Percentiles rank a stretch among this genome's conserved stretches.
Evolutionary conservation across 345 rosid genomes (phyloP).

Genomic region (Eucalyptus albens): DNA sequence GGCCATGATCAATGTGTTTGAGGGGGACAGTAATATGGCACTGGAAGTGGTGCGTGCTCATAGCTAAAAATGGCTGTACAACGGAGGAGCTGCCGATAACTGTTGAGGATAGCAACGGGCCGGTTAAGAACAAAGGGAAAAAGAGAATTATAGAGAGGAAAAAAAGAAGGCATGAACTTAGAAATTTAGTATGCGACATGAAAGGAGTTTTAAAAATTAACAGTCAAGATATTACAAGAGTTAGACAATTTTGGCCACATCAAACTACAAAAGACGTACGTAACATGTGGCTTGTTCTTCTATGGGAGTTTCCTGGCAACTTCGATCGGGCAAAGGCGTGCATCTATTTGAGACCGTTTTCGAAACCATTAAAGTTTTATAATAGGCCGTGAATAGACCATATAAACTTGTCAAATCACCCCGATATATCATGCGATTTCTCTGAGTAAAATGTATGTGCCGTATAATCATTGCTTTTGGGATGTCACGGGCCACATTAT

Average conservation of each 20-base stretch:
- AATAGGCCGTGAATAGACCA: neutral
- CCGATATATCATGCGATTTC: neutral
- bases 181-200: neutral
- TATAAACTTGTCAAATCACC: neutral
- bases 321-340: neutral
- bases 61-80: neutral
- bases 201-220: neutral
- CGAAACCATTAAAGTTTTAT: neutral
- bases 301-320: neutral
- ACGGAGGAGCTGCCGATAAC: neutral
- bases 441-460: neutral
- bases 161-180: neutral
- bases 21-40: neutral
- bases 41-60: neutral
- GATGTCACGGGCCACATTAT: constrained; percentile 11
- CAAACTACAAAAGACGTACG: neutral
- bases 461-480: neutral
- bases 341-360: neutral
- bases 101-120: neutral
- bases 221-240: neutral
- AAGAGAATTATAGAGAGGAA: neutral
- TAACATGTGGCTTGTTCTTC: neutral
- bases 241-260: neutral
- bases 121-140: too few species aligned
- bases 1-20: neutral